phyloP scores from a whole-genome alignment of 2,329 filamentous ascomycete genomes.

The Colletotrichum costaricense region DNA sequence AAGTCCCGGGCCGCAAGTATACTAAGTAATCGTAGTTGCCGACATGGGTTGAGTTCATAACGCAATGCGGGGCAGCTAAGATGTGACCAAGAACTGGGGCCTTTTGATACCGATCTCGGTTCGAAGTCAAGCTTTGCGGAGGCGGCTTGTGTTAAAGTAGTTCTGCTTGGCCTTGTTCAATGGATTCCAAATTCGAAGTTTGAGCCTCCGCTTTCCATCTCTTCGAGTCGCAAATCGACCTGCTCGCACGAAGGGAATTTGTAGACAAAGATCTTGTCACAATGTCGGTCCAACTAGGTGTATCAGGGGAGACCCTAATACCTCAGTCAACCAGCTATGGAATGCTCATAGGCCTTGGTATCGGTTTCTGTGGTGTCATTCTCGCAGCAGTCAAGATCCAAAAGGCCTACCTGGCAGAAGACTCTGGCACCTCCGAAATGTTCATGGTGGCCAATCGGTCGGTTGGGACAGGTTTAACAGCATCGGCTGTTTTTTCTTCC shows the following conservation, averaged over 20 bases:
- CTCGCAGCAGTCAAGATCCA: not conserved
- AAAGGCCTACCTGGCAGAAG: not conserved
- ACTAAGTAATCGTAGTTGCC: not conserved
- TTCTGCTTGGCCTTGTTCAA: not conserved
- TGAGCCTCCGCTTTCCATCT: not conserved
- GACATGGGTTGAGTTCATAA: constrained; percentile 6
- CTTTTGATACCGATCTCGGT: constrained; percentile 2
- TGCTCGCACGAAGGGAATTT: not conserved
- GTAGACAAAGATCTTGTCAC: not conserved
- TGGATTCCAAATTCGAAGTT: not conserved
- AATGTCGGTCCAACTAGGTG: not conserved
- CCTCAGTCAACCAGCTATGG: not conserved
- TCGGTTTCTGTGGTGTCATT: not conserved
- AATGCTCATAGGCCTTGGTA: not conserved
- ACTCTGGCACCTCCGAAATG: not conserved
- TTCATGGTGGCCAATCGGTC: not conserved
- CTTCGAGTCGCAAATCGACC: not conserved
- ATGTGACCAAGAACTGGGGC: constrained; percentile 16
- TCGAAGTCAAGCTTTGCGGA: not conserved
- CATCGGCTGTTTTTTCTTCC: not conserved
- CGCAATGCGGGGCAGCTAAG: constrained; percentile 10
- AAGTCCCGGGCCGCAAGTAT: not conserved
- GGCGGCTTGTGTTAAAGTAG: not conserved
- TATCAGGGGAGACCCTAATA: not conserved
- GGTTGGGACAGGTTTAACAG: not conserved